phyloP scores from a whole-genome alignment of 179 eudicot species.

The Actinidia chinensis region DNA sequence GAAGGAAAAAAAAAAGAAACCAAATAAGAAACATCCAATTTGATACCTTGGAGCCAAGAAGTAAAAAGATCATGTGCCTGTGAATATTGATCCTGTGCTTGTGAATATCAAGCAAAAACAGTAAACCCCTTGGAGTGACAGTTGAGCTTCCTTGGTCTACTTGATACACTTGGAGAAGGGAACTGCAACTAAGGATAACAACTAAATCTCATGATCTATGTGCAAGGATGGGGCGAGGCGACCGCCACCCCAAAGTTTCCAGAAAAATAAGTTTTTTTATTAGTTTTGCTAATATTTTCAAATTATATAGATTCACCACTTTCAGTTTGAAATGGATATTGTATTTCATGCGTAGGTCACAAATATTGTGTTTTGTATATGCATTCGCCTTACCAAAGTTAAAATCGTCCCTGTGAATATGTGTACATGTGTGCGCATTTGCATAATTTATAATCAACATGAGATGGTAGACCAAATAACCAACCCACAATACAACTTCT shows the following conservation, averaged over 20 bases:
- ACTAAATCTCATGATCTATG: background rate
- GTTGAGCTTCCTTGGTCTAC: constrained; percentile 39
- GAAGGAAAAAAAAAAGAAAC: background rate
- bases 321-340: too few relatives aligned
- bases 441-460: too few relatives aligned
- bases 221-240: background rate
- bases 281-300: too few relatives aligned
- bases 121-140: constrained; percentile 35
- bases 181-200: constrained; percentile 40
- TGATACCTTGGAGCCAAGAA: constrained; percentile 72
- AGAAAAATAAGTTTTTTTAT: too few relatives aligned
- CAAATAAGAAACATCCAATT: background rate
- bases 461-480: too few relatives aligned
- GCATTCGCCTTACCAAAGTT: too few relatives aligned
- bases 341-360: too few relatives aligned
- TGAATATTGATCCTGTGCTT: background rate
- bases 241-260: too few relatives aligned
- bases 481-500: too few relatives aligned
- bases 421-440: background rate
- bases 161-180: constrained; percentile 31
- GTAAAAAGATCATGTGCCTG: constrained; percentile 62
- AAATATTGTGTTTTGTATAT: too few relatives aligned
- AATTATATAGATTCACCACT: too few relatives aligned
- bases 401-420: too few relatives aligned
- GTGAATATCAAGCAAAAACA: constrained; percentile 63